Evolutionary conservation across 371 early-diverging fungal genomes (phyloP).

Genomic region (Mucor plumbeus): DNA sequence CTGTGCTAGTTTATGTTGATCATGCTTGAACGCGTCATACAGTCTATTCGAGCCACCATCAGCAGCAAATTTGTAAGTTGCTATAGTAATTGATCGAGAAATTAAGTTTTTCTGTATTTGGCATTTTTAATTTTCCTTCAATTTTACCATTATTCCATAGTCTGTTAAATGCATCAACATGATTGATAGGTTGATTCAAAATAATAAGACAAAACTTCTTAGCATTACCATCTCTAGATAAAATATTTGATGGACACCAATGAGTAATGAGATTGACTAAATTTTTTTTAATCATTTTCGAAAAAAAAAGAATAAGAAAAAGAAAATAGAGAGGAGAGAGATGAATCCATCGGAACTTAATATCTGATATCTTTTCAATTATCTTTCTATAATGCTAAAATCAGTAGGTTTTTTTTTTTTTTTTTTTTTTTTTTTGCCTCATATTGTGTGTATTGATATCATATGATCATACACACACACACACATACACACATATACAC

Average conservation of each 20-base stretch:
- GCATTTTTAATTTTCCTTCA: not conserved
- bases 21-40: slow-evolving; percentile 65
- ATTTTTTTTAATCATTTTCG: not conserved
- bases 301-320: slow-evolving; percentile 7
- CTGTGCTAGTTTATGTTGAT: slow-evolving; percentile 46
- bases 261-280: slow-evolving; percentile 31
- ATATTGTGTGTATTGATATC: not conserved
- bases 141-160: slow-evolving; percentile 49
- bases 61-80: slow-evolving; percentile 74
- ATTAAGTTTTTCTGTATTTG: not conserved
- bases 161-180: slow-evolving; percentile 31
- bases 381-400: not conserved
- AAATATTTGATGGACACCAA: slow-evolving; percentile 45
- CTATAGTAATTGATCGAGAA: slow-evolving; percentile 33
- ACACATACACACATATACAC: not conserved
- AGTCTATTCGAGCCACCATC: slow-evolving; percentile 93
- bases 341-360: slow-evolving; percentile 11
- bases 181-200: slow-evolving; percentile 44
- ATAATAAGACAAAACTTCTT: slow-evolving; percentile 44
- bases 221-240: slow-evolving; percentile 22
- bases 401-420: too few relatives aligned
- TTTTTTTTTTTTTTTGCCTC: too few relatives aligned
- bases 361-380: not conserved
- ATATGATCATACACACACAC: not conserved
- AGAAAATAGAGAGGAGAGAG: not conserved